A percentile compares a stretch with the other conserved stretches of the same genome.
These are phyloP conservation scores for Rutidosis leptorrhynchoides DNA, from an alignment of 129 eudicot genomes.

Conservation along the genomic window DNA sequence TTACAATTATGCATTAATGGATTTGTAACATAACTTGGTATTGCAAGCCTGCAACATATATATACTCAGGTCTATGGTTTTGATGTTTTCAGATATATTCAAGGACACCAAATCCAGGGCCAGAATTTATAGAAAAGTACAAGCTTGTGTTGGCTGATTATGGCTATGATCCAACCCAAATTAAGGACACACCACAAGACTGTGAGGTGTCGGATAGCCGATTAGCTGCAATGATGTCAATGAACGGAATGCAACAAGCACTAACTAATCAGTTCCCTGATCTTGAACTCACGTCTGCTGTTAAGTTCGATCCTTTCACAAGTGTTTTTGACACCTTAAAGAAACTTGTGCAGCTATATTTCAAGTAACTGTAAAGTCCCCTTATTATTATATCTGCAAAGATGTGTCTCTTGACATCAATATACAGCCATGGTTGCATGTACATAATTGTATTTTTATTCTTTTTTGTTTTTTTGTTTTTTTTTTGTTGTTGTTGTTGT, in stretches of 20 bases:
- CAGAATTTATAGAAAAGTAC: slow-evolving; percentile 76
- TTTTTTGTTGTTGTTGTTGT: too few species aligned
- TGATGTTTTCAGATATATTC: slow-evolving; percentile 63
- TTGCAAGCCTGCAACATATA: neutral
- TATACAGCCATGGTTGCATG: slow-evolving; percentile 13
- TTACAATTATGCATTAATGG: neutral
- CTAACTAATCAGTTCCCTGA: slow-evolving; percentile 87
- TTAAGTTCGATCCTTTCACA: slow-evolving; percentile 67
- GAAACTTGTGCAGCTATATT: slow-evolving; percentile 81
- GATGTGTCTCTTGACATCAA: neutral
- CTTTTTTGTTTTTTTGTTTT: too few species aligned
- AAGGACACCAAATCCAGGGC: slow-evolving; percentile 87
- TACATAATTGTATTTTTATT: neutral
- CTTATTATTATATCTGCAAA: slow-evolving; percentile 12
- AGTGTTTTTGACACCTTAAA: slow-evolving; percentile 83
- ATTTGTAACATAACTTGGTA: neutral
- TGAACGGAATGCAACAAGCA: slow-evolving; percentile 81
- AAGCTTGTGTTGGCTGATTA: slow-evolving; percentile 53
- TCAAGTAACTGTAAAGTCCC: slow-evolving; percentile 44
- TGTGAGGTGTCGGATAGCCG: slow-evolving; percentile 69
- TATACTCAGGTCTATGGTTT: slow-evolving; percentile 7
- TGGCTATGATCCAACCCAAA: slow-evolving; percentile 74
- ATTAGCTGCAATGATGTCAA: slow-evolving; percentile 93
- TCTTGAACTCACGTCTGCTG: slow-evolving; percentile 50
- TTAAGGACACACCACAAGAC: slow-evolving; percentile 90